Base-by-base conservation (phyloP, 179 eudicot genomes). In the Gypsophila paniculata region DNA sequence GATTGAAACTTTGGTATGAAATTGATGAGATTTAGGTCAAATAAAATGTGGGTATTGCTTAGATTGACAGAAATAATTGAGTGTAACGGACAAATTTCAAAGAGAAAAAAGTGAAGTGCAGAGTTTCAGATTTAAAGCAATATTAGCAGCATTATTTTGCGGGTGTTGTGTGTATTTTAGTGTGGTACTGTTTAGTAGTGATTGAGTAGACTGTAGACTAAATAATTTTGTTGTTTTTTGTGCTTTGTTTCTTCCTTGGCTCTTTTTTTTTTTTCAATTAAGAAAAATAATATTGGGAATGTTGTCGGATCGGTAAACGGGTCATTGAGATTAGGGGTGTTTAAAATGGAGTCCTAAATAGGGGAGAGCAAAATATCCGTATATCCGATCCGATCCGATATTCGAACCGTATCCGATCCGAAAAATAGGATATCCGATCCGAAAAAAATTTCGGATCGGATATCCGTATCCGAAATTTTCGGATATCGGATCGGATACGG, bases 11-110 rank as follows among this genome's bases (percentile, higher is more conserved):
- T 69, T 17, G 29, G 49, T 68, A 19, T 13, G 29, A 68, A 59
- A 6, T 15, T 39, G 4, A 13, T 2, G 15, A 34, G 26, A 49
- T 10, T 13, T 25, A 6, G 44, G 75, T 42, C 49, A 71, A 76
- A 21, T 21, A 72, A 58, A 69, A 48, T 5, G 42, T 67, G 19
- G n/a, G 18, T 5, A 68, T 69, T 76, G 65, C 42, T 57, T 65
- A 12, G 49, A 79, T 15, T 71, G 75, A 32, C 67, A 61, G 57
- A 57, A 73, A 64, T 63, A 66, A 68, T 23, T 2, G 75, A 17
- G 66, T 53, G 8, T 46, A 74, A 77, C 73, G 75, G 78, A 53
- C 69, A 77, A 71, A 74, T 68, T 2, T 42, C 53, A 34, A 62
- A 63, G 51, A 7, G 46, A 25, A 72, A 67, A 67, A 15, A 2